Base-by-base conservation (phyloP, 495 filamentous ascomycete species). In the Penicillium canescens region DNA sequence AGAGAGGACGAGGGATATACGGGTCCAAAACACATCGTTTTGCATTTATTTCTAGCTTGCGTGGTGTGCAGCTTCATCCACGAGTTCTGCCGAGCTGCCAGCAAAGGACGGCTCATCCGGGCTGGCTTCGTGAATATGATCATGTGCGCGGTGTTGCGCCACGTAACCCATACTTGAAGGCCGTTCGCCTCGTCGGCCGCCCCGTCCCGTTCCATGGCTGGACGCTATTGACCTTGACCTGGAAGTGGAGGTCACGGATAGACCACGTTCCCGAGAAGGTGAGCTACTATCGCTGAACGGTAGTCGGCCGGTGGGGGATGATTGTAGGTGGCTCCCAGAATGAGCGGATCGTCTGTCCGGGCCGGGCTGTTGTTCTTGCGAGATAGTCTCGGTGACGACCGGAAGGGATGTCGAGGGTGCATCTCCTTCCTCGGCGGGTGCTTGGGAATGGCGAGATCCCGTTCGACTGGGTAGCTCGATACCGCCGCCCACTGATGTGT, bases 151-250 rank as follows among this genome's bases (percentile, higher is more conserved):
- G 55, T 89, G 85, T 26, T 90, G 86, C 34, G 87, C 75, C n/a
- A 93, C 90, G 58, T 84, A 86, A 1, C 90, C 89, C 60, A 86
- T 77, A 60, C 79, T 89, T 3, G 86, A 81, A 3, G 86, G 83
- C 28, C 82, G 78, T 36, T 88, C 87, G 9, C 75, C 61, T 56
- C 59, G 74, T 38, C 28, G 66, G 49, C 72, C 72, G 7, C 74
- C 51, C 38, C 43, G 59, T 55, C 50, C 57, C 26, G 13, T 66
- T 46, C 41, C 47, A 50, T 50, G 66, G 37, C 72, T 83, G 1
- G 77, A 84, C 18, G 49, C 49, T 23, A 42, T 51, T 1, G 77
- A 73, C 2, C 82, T 61, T 7, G 75, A 78, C 6, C 57, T 62
- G 7, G 76, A 75, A 3, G 85, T 74, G 10, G 75, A 78, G 8